Evolutionary conservation across 2,329 filamentous ascomycete species (phyloP), one percentile per base, ranked within the genome.

Genomic region (Xylaria sp.): DNA sequence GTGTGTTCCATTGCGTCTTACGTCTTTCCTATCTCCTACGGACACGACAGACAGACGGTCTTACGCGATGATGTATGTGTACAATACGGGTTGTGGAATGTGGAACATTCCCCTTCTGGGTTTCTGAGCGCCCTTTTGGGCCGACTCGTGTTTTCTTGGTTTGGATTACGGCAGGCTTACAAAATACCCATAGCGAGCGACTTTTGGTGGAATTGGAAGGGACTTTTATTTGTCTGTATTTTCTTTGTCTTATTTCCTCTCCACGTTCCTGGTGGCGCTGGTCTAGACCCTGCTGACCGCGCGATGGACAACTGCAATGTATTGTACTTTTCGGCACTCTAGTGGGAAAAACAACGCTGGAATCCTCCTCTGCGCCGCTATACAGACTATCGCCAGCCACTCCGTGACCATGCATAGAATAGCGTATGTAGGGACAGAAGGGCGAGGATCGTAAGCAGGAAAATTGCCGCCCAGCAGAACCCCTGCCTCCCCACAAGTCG

Each of bases 131-230:
- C 24, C 21, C 24, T 42, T 56, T 42, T 36, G 2, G n/a, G 24
- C 61, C 48, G 27, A 58, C 66, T 63, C 57, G 39, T 56, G 24
- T 39, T 32, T 27, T 56, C 19, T 55, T 45, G 55, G 27, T 21
- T 56, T 42, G 36, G 45, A 56, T 21, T 32, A n/a, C 50, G 56
- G 51, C 17, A 45, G 47, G 14, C 42, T n/a, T 19, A 27, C 27
- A 45, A 54, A 65, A 65, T 65, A 65, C 64, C 65, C 65, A 61
- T 67, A 50, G 60, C 47, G 47, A 50, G 53, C 58, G 58, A 36
- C 50, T 53, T 17, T 30, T 19, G 48, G 14, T 42, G 39, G 39
- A 17, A 42, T 42, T 42, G 39, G 51, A 32, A 34, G 58, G 21
- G 36, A 12, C 9, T 24, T 51, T n/a, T 24, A 57, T 62, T 19